Base-by-base conservation (phyloP, 192 early-diverging fungal species). In the Gorgonomyces haynaldii region DNA sequence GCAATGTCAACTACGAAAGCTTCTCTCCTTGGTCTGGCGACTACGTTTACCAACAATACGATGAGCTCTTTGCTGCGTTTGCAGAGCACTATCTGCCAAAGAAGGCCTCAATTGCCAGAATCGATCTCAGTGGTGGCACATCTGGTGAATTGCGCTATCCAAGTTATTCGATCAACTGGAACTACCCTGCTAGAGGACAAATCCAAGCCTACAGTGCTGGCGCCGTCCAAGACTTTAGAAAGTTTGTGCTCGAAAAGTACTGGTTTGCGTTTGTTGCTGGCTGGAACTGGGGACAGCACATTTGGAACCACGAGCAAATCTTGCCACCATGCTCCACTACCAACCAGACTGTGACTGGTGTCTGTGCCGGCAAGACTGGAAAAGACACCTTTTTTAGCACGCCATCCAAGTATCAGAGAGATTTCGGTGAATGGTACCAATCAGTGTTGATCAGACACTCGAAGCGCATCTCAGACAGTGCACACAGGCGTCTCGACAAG, bases 391-490 rank as follows among this genome's bases (percentile, higher is more conserved):
- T 52, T 17, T 52, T 43, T 31, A 39, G 42, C 27, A 22, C 40
- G 6, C n/a, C n/a, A n/a, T n/a, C n/a, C n/a, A 39, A 36, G 21
- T 52, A 38, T 38, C 22, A 29, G n/a, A 12, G 26, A 39, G 51
- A 52, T 21, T 52, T 52, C 31, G 51, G 39, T 2, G 19, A 52
- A 24, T 52, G 51, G 51, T 52, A 52, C 30, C 51, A 52, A 52
- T 22, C 25, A 12, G n/a, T 24, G 3, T 16, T 52, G 17, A 21
- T 52, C 29, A 29, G 23, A n/a, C 42, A 52, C 30, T 6, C 51
- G 2, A 4, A 3, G 2, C 13, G 26, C 6, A 41, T 52, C 16
- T 12, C 40, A 7, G 4, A 20, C 8, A 27, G 22, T 36, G 51
- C 51, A 1, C 51, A 52, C 30, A 22, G 20, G 3, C 4, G 24